Percentiles rank a stretch among this genome's conserved stretches.
Evolutionary conservation across 2,329 filamentous ascomycete species (phyloP).

Genomic region (Onygenales sp.): DNA sequence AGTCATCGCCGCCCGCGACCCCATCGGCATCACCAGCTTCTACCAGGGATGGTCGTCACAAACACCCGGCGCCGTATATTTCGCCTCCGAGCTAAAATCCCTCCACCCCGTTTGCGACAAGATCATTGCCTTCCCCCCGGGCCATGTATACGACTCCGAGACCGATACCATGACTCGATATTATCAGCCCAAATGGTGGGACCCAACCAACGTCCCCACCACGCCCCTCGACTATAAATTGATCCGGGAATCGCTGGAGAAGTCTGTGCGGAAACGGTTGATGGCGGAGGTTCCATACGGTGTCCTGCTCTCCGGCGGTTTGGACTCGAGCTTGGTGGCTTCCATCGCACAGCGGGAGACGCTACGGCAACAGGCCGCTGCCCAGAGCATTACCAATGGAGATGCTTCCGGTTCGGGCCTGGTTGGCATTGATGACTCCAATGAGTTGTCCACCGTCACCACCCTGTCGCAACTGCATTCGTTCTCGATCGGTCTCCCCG

Average conservation of each 20-base stretch:
- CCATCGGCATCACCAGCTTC: slow-evolving; percentile 93
- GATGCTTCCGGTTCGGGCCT: slow-evolving; percentile 46
- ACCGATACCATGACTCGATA: slow-evolving; percentile 79
- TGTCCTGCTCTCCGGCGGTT: slow-evolving; percentile 85
- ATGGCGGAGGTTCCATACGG: slow-evolving; percentile 99
- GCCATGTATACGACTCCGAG: slow-evolving; percentile 91
- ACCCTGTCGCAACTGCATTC: slow-evolving; percentile 94
- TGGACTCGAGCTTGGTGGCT: slow-evolving; percentile 92
- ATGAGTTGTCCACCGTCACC: slow-evolving; percentile 80
- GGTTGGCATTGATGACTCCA: slow-evolving; percentile 88
- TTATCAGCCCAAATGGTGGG: slow-evolving; percentile 88
- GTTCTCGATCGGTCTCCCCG: slow-evolving; percentile 94
- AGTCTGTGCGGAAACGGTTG: slow-evolving; percentile 85
- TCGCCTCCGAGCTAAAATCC: slow-evolving; percentile 94
- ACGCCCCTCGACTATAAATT: slow-evolving; percentile 74
- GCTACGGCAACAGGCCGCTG: slow-evolving; percentile 55
- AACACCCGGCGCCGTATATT: slow-evolving; percentile 79
- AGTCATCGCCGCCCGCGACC: slow-evolving; percentile 86
- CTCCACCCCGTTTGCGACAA: slow-evolving; percentile 89
- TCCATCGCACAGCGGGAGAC: slow-evolving; percentile 94
- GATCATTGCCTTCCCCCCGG: slow-evolving; percentile 87
- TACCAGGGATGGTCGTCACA: slow-evolving; percentile 87
- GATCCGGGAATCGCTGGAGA: slow-evolving; percentile 75
- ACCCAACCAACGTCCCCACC: slow-evolving; percentile 66
- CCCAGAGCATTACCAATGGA: slow-evolving; percentile 40